A percentile compares a stretch with the other conserved stretches of the same genome.
phyloP scores from a whole-genome alignment of 768 basidiomycete genomes.

The Dioszegia crocea region DNA sequence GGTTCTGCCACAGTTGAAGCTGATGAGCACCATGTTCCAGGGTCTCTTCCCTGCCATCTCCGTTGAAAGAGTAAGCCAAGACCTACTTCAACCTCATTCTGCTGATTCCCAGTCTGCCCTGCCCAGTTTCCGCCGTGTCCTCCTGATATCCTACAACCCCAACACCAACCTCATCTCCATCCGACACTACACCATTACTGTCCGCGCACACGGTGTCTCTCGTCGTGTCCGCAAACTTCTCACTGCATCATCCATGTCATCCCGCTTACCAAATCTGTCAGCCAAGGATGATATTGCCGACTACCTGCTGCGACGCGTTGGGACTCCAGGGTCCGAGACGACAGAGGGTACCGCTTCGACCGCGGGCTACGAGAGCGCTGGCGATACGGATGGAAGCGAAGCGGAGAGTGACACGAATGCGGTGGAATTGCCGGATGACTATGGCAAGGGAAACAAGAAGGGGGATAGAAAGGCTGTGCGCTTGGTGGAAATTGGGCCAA shows the following conservation, averaged over 20 bases:
- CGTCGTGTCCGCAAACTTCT: constrained; percentile 82
- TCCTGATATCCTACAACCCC: constrained; percentile 85
- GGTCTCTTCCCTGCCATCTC: constrained; percentile 87
- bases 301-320: constrained; percentile 70
- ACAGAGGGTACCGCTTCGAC: constrained; percentile 71
- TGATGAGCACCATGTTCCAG: constrained; percentile 94
- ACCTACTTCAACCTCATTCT: constrained; percentile 48
- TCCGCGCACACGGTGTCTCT: constrained; percentile 90
- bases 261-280: constrained; percentile 61
- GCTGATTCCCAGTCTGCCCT: constrained; percentile 65
- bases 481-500: constrained; percentile 88
- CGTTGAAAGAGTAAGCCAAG: constrained; percentile 50
- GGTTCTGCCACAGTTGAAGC: constrained; percentile 77
- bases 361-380: constrained; percentile 62
- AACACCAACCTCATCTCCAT: constrained; percentile 82
- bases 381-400: constrained; percentile 75
- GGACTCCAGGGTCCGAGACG: constrained; percentile 56
- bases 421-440: constrained; percentile 82
- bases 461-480: constrained; percentile 85
- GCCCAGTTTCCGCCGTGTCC: constrained; percentile 68
- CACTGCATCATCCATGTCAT: constrained; percentile 31
- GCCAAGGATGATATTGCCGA: constrained; percentile 93
- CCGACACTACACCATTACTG: constrained; percentile 90
- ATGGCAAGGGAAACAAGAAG: constrained; percentile 88
- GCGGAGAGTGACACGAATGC: constrained; percentile 53